Evolutionary conservation across 805 yeast species (phyloP).

Genomic region (Candida manassasensis): DNA sequence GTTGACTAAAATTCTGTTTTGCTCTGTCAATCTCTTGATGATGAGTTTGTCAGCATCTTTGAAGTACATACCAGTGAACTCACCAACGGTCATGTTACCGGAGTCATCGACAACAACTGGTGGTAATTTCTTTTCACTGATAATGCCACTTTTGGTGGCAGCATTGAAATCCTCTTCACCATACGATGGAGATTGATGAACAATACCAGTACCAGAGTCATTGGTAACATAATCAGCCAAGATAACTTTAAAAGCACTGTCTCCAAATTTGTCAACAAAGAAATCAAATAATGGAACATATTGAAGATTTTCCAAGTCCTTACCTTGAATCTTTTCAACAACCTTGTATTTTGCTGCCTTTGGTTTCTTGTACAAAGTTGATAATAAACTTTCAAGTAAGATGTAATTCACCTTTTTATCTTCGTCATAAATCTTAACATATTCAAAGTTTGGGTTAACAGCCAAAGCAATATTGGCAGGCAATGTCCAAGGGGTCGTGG

Average conservation of each 20-base stretch:
- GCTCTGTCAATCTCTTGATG: conserved; percentile 74
- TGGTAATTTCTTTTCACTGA: conserved; percentile 61
- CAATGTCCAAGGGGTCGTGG: conserved; percentile 99
- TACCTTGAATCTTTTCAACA: conserved; percentile 76
- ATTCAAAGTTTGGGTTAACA: conserved; percentile 87
- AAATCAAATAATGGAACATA: conserved; percentile 83
- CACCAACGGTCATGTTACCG: conserved; percentile 81
- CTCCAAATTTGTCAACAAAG: conserved; percentile 71
- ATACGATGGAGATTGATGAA: conserved; percentile 96
- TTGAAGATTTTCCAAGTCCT: conserved; percentile 69
- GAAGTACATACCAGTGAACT: conserved; percentile 79
- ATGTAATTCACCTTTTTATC: conserved; percentile 77
- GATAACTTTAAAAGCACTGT: conserved; percentile 77
- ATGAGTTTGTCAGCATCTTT: conserved; percentile 94
- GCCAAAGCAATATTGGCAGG: conserved; percentile 92
- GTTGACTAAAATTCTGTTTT: conserved; percentile 69
- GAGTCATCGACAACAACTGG: conserved; percentile 95
- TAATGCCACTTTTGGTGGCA: conserved; percentile 70
- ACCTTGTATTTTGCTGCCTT: conserved; percentile 80
- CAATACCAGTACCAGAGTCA: conserved; percentile 99
- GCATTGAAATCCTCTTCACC: conserved; percentile 98
- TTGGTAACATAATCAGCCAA: conserved; percentile 79
- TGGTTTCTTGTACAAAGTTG: conserved; percentile 90
- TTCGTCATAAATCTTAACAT: conserved; percentile 89
- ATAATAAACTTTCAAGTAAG: conserved; percentile 75